Percentiles rank a stretch among this genome's conserved stretches.
These are phyloP conservation scores for Backusella morwellensis DNA, from an alignment of 192 early-diverging fungal species.

Conservation along the genomic window DNA sequence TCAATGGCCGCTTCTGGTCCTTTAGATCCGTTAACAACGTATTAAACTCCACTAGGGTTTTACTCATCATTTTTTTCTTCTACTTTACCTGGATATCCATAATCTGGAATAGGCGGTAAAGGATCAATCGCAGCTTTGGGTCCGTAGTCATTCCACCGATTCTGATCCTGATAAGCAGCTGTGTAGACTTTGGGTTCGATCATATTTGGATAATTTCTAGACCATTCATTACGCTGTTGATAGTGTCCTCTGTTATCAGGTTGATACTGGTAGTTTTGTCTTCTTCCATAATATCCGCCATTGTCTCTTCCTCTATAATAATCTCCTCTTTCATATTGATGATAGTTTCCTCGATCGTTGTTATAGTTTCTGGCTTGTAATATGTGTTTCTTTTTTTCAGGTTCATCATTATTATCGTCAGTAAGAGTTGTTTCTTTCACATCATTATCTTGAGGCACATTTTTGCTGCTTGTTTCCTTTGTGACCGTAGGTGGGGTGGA, in stretches of 20 bases:
- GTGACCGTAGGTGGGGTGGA: no score
- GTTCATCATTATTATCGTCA: background rate
- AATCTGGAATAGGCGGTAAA: background rate
- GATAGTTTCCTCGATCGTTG: background rate
- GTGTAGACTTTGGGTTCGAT: background rate
- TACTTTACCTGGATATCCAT: background rate
- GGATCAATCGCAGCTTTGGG: background rate
- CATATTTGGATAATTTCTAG: background rate
- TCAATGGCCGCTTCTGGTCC: background rate
- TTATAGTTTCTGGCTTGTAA: background rate
- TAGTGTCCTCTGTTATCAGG: background rate
- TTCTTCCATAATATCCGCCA: background rate
- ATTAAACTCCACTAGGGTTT: background rate
- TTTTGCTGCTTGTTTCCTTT: background rate
- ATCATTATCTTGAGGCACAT: background rate
- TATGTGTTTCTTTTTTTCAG: background rate
- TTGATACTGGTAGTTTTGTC: background rate
- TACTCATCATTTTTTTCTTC: background rate
- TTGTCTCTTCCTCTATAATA: background rate
- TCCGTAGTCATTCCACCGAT: background rate
- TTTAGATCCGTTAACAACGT: background rate
- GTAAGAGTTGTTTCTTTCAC: background rate
- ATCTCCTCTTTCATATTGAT: background rate
- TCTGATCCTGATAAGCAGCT: background rate
- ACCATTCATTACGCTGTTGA: background rate